Conservation (phyloP, 192 early-diverging fungal species). For the Backusella australiensis region DNA sequence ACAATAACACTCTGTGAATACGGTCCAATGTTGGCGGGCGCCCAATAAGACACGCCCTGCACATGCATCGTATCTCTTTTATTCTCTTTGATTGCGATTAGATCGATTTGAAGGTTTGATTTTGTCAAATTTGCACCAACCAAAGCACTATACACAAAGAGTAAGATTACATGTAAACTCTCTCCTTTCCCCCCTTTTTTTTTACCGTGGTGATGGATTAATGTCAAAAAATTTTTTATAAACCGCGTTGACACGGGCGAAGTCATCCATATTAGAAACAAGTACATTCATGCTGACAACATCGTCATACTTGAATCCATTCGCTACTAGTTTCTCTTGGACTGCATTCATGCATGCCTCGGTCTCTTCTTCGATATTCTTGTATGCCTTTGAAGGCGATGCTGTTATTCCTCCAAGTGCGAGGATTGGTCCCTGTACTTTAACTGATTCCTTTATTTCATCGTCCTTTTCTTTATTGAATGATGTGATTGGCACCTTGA, state of each 20-base stretch:
- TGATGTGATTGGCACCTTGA: background rate
- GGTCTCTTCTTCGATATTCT: slow-evolving; percentile 49
- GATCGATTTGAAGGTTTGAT: slow-evolving; percentile 63
- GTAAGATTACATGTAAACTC: background rate
- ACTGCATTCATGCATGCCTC: slow-evolving; percentile 41
- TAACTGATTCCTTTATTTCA: background rate
- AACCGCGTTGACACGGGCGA: slow-evolving; percentile 57
- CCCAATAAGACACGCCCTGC: slow-evolving; percentile 87
- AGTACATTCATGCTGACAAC: slow-evolving; percentile 67
- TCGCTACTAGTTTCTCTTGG: slow-evolving; percentile 24
- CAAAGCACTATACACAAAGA: slow-evolving; percentile 49
- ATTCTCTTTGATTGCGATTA: slow-evolving; percentile 42
- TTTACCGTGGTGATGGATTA: slow-evolving; percentile 73
- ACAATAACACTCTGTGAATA: slow-evolving; percentile 74
- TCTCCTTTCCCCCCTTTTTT: background rate
- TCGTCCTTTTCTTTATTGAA: background rate
- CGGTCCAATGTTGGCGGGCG: slow-evolving; percentile 86
- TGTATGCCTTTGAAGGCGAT: background rate
- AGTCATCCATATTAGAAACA: slow-evolving; percentile 64
- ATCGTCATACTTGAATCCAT: slow-evolving; percentile 49
- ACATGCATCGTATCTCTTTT: slow-evolving; percentile 69
- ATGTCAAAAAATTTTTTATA: slow-evolving; percentile 69
- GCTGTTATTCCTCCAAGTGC: slow-evolving; percentile 48
- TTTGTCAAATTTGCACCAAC: slow-evolving; percentile 50
- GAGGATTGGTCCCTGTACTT: background rate